phyloP scores from a whole-genome alignment of 192 early-diverging fungal species.

The Spizellomyces punctatus region DNA sequence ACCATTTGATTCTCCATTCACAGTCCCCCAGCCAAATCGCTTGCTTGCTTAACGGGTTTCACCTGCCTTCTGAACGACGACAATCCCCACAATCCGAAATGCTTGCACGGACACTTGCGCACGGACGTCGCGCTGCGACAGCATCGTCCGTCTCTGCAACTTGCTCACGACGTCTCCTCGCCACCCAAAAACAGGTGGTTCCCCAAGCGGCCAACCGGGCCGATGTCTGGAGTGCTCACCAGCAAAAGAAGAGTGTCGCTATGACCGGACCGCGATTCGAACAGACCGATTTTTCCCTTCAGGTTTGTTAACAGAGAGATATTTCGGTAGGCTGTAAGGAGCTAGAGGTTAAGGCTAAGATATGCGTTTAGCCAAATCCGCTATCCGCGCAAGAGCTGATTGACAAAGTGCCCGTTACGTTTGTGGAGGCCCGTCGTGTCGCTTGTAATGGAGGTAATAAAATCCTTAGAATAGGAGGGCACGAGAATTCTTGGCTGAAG shows the following conservation, averaged over 20 bases:
- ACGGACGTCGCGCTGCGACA: too few relatives aligned
- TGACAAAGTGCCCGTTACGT: conserved; percentile 80
- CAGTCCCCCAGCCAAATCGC: too few relatives aligned
- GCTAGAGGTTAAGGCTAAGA: neutral
- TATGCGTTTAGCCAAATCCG: conserved; percentile 72
- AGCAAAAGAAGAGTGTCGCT: conserved; percentile 69
- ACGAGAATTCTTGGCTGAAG: neutral
- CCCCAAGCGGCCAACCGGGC: conserved; percentile 76
- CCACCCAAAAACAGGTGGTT: neutral
- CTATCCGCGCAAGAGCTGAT: conserved; percentile 91
- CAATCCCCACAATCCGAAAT: too few relatives aligned
- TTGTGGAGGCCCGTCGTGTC: conserved; percentile 72
- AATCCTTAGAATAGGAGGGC: conserved; percentile 7
- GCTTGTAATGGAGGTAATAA: conserved; percentile 82
- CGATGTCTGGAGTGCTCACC: conserved; percentile 74
- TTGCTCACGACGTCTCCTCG: too few relatives aligned
- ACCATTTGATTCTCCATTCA: too few relatives aligned
- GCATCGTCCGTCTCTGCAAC: too few relatives aligned
- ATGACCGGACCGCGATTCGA: conserved; percentile 84
- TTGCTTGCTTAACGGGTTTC: too few relatives aligned
- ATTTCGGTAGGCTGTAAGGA: neutral
- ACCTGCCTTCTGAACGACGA: too few relatives aligned
- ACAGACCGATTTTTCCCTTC: conserved; percentile 76
- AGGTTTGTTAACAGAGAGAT: conserved; percentile 53
- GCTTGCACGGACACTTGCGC: too few relatives aligned